These are phyloP conservation scores for Kalmusia sp. DNA, from an alignment of 2,329 filamentous ascomycete genomes.

Conservation along the genomic window DNA sequence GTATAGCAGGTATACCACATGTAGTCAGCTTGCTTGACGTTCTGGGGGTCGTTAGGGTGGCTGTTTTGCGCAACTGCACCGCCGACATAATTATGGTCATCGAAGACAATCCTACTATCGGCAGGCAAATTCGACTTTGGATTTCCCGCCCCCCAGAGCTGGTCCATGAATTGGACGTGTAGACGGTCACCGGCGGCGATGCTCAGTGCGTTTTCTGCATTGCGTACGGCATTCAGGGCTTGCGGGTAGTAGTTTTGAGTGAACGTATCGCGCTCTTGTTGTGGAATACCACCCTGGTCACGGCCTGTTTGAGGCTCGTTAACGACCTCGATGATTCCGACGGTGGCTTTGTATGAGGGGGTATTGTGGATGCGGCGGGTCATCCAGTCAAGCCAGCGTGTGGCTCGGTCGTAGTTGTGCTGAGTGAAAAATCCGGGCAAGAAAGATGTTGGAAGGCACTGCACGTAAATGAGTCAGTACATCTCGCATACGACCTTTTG, in stretches of 20 bases:
- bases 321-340: slow-evolving; percentile 62
- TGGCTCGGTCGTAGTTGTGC: slow-evolving; percentile 63
- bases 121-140: slow-evolving; percentile 55
- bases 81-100: slow-evolving; percentile 66
- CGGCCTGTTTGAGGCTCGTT: slow-evolving; percentile 60
- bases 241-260: slow-evolving; percentile 55
- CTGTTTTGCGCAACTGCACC: slow-evolving; percentile 35
- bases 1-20: slow-evolving; percentile 58
- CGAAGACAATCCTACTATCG: slow-evolving; percentile 57
- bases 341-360: slow-evolving; percentile 60
- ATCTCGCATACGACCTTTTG: neutral
- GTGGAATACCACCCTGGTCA: slow-evolving; percentile 10
- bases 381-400: slow-evolving; percentile 64
- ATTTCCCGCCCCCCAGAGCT: slow-evolving; percentile 64
- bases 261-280: slow-evolving; percentile 35
- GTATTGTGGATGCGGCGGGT: slow-evolving; percentile 59
- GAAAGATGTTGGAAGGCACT: slow-evolving; percentile 25
- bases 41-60: slow-evolving; percentile 23
- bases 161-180: slow-evolving; percentile 63
- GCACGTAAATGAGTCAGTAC: neutral
- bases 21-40: slow-evolving; percentile 55
- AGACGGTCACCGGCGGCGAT: slow-evolving; percentile 55
- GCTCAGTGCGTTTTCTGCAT: slow-evolving; percentile 55
- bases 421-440: slow-evolving; percentile 62
- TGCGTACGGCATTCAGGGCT: slow-evolving; percentile 56